phyloP scores from a whole-genome alignment of 106 monocot genomes.

The Allium sativum region DNA sequence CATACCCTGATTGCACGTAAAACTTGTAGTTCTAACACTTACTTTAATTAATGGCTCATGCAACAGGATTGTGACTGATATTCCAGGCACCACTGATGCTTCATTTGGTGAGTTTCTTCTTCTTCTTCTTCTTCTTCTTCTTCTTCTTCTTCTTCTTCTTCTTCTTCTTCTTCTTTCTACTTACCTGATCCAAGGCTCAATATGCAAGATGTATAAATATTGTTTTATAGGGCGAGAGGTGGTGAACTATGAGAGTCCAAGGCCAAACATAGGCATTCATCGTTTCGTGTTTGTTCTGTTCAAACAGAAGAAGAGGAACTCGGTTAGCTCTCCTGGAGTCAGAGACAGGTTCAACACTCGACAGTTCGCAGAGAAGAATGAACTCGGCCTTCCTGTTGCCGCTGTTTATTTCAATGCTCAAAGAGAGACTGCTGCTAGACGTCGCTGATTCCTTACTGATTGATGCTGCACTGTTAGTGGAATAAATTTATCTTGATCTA shows the following conservation, averaged over 20 bases:
- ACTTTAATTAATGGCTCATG: too few relatives aligned
- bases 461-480: too few relatives aligned
- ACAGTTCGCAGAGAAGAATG: background rate
- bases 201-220: too few relatives aligned
- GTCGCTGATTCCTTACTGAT: conserved; percentile 3
- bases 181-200: too few relatives aligned
- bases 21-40: too few relatives aligned
- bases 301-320: conserved; percentile 27
- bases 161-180: too few relatives aligned
- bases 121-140: too few relatives aligned
- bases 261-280: conserved; percentile 81
- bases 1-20: background rate
- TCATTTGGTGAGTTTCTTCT: conserved; percentile 42
- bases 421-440: background rate
- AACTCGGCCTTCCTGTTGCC: background rate
- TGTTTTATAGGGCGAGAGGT: conserved; percentile 39
- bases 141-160: too few relatives aligned
- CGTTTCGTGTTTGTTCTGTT: conserved; percentile 66
- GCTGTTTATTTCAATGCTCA: conserved; percentile 7
- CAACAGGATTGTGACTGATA: conserved; percentile 70
- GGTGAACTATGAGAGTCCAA: conserved; percentile 54
- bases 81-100: conserved; percentile 75
- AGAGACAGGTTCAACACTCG: conserved; percentile 7
- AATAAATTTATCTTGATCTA: too few relatives aligned
- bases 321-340: background rate